phyloP scores from a whole-genome alignment of 176 grass and related monocot genomes.

The Oryza glumipatula region DNA sequence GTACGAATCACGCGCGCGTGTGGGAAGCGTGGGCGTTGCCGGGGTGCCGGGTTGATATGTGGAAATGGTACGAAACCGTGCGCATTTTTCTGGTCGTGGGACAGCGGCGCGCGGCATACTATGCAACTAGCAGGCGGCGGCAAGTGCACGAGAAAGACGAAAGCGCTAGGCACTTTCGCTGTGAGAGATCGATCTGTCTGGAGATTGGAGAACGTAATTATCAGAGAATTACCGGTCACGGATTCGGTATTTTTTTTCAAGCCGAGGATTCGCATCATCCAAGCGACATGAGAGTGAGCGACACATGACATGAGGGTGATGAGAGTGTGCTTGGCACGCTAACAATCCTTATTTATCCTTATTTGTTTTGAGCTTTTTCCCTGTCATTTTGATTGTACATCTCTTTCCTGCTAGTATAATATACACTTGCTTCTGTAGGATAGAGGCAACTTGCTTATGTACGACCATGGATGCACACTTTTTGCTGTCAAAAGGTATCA shows the following conservation, averaged over 20 bases:
- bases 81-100: not conserved
- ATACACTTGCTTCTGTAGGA: not conserved
- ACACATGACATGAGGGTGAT: not conserved
- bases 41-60: not conserved
- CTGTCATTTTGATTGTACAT: not conserved
- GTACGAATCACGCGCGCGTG: not conserved
- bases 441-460: not conserved
- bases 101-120: too few species aligned
- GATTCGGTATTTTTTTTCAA: not conserved
- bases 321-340: not conserved
- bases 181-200: not conserved
- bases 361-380: not conserved
- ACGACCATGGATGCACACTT: not conserved
- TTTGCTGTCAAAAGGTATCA: not conserved
- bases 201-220: not conserved
- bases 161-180: not conserved
- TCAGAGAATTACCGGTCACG: not conserved
- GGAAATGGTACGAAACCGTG: slow-evolving; percentile 4
- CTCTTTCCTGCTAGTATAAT: not conserved
- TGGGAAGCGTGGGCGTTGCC: not conserved
- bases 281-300: not conserved
- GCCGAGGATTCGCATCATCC: not conserved
- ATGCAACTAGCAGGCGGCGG: not conserved
- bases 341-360: not conserved
- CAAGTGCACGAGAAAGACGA: not conserved